Base-by-base conservation (phyloP, 176 grass and related monocot species). In the Echinochloa phyllopogon region DNA sequence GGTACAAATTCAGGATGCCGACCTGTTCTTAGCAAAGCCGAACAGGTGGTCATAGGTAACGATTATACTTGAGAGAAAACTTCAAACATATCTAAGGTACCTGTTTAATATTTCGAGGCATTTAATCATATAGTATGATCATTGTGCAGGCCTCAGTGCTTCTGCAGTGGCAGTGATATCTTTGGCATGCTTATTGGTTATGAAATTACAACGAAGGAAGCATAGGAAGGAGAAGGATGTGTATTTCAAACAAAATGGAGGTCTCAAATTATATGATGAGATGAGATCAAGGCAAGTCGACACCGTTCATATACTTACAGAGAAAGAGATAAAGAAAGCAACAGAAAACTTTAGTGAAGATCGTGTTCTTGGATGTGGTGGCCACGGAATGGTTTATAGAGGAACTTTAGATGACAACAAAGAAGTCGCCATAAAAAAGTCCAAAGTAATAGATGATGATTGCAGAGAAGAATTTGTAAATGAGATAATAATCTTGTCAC, bases 401-500 rank as follows among this genome's bases (percentile, higher is more conserved):
- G 65, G 65, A 41, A 67, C 37, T 40, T 67, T 67, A 41, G 37
- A 67, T 67, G 65, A 67, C 10, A 41, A 67, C 37, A 67, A 67
- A 39, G 64, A 41, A 41, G 65, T 41, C 10, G 65, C 65, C 65
- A 67, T 67, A 10, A 67, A 67, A 17, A 67, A 67, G 17, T 67
- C 65, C 65, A 67, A 67, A 67, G 16, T 67, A 67, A 67, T 21
- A 9, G 17, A 67, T 36, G 17, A 10, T 40, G 7, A 67, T 8
- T 40, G 65, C 65, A 67, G 37, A 67, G 65, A 67, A 67, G 65
- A 67, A 67, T 67, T 67, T 67, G 65, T 67, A 38, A 67, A 67
- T 5, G 65, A 67, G 65, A 67, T 67, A 67, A 67, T 67, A 67
- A 67, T 67, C 36, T 67, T 67, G 38, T 67, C 65, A 67, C 65